Base-by-base conservation (phyloP, 805 yeast genomes). In the Yarrowia sp. region DNA sequence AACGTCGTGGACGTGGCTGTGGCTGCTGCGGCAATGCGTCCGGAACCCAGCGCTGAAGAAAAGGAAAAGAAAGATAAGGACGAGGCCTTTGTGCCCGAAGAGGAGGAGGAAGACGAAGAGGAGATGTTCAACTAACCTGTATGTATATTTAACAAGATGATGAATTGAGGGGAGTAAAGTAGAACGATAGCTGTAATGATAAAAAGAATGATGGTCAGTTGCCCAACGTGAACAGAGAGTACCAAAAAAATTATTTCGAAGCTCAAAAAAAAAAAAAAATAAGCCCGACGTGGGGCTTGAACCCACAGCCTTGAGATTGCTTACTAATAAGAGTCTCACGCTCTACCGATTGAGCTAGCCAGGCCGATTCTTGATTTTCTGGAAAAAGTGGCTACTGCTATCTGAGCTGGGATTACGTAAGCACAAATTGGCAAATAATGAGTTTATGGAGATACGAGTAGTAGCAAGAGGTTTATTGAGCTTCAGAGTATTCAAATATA, bases 271-370 rank as follows among this genome's bases (percentile, higher is more conserved):
- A 7, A 9, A 45, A 45, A 50, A 50, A 55, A 55, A 40, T 1
- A 5, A 55, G 61, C 61, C 61, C 61, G 61, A 55, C 61, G 61
- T 55, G 61, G 61, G 61, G 61, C 61, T 55, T 55, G 61, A 55
- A 55, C 61, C 61, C 61, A 55, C 61, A 40, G 61, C 61, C 61
- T 55, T 55, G 61, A 55, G 61, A 55, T 55, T 15, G 11, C 46
- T 16, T 16, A 38, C 5, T 12, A 38, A 53, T 55, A 55, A 55
- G 61, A 55, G 61, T 55, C 61, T 55, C 61, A 55, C 61, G 61
- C 61, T 55, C 61, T 55, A 55, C 61, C 61, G 61, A 55, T 55
- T 55, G 61, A 55, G 61, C 61, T 55, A 55, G 61, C 61, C 61
- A 55, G 61, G 61, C 61, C 32, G 32, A 26, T 26, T 19, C 19